These are phyloP conservation scores for Verticillium nubilum DNA, from an alignment of 2,329 filamentous ascomycete species.

Conservation along the genomic window DNA sequence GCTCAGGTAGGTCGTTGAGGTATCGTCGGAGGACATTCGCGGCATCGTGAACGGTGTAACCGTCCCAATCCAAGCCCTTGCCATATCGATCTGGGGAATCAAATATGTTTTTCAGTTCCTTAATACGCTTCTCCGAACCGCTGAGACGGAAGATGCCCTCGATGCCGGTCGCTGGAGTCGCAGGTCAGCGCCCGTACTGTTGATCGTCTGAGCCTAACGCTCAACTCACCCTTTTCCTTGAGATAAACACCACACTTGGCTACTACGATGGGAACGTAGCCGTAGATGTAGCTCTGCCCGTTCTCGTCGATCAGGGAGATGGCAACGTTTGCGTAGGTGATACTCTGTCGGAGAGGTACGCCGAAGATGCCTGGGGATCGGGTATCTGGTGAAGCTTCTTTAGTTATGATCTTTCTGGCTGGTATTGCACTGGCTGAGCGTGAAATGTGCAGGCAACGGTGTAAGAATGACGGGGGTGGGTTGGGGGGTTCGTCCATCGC, in stretches of 20 bases:
- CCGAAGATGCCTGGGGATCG: conserved; percentile 80
- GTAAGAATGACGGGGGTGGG: neutral
- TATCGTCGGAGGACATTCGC: conserved; percentile 94
- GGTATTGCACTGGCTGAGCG: neutral
- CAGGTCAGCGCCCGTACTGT: conserved; percentile 21
- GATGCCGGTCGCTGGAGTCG: conserved; percentile 71
- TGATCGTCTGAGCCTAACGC: neutral
- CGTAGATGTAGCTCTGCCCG: conserved; percentile 94
- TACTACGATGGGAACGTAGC: conserved; percentile 96
- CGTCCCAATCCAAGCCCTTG: conserved; percentile 94
- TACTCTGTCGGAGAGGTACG: conserved; percentile 86
- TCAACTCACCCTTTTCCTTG: conserved; percentile 84
- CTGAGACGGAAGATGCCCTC: conserved; percentile 96
- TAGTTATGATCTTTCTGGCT: conserved; percentile 12
- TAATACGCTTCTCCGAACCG: conserved; percentile 96
- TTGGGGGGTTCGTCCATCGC: neutral
- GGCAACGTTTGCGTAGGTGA: conserved; percentile 95
- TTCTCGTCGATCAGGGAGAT: conserved; percentile 92
- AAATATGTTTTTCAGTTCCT: conserved; percentile 87
- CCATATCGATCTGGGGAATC: conserved; percentile 94
- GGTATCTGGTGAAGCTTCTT: conserved; percentile 28
- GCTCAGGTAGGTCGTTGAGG: conserved; percentile 92
- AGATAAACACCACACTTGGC: conserved; percentile 96
- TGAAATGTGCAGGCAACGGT: neutral
- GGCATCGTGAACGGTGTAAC: conserved; percentile 97